Base-by-base conservation (phyloP, 2,329 filamentous ascomycete genomes). In the Aspergillus latus region DNA sequence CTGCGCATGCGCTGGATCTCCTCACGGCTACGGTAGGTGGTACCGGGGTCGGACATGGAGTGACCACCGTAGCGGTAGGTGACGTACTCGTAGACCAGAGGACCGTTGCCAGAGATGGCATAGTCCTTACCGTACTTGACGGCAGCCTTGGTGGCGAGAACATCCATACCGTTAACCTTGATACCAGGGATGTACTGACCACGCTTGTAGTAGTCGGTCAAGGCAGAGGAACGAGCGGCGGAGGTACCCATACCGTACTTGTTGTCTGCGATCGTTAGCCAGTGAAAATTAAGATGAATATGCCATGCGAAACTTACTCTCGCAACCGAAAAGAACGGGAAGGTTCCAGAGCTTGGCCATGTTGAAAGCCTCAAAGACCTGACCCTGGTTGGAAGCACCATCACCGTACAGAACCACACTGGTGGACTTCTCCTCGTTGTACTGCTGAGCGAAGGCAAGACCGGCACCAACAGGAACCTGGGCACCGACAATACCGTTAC, bases 171-270 rank as follows among this genome's bases (percentile, higher is more conserved):
- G 81, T 99, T 99, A 78, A 99, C 91, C 86, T 99, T 99, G 70
- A 99, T 86, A 81, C 94, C 94, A 57, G 94, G 93, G 67, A 99
- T 99, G 84, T 97, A 99, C 82, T 99, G 94, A 66, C 94, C 94
- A 80, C 94, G 93, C 88, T 97, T 97, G 87, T 99, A 97, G 88
- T 99, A 99, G 78, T 99, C 94, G 76, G 94, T 97, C 74, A 97
- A 81, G 69, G 94, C 94, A 59, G 94, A 93, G 60, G 94, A 92
- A 71, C 94, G 92, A 78, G 88, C 88, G 66, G 94, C 93, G 60
- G 94, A 89, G 62, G 94, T 99, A 80, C 94, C 94, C 94, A 99
- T 99, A 77, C 94, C 94, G 77, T 99, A 99, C 81, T 99, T 99
- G 89, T 99, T 99, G 86, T 99, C 92, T 96, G 44, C 32, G 26